Evolutionary conservation across 257 asterid species (phyloP).

Genomic region (Solanum gandarillasii): DNA sequence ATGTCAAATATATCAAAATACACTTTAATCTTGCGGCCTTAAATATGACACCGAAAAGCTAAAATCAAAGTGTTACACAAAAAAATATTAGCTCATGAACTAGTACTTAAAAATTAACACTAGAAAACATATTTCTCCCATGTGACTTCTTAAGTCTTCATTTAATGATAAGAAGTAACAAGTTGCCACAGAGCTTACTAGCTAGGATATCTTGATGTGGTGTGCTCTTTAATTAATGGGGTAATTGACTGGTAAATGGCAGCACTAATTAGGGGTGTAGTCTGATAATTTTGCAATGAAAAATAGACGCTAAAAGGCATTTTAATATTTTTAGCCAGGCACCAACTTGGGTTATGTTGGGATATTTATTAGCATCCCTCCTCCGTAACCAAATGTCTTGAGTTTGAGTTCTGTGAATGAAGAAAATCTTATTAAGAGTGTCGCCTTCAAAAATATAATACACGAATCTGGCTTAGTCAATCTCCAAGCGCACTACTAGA

Average conservation of each 20-base stretch:
- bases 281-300: neutral
- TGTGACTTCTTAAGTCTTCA: neutral
- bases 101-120: no score
- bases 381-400: neutral
- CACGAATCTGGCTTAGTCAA: no score
- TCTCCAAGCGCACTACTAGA: neutral
- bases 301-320: neutral
- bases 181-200: neutral
- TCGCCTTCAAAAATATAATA: no score
- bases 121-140: neutral
- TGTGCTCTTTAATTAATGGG: neutral
- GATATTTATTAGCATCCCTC: neutral
- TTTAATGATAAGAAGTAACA: neutral
- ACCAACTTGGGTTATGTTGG: neutral
- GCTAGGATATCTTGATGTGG: neutral
- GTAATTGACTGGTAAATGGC: neutral
- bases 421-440: no score
- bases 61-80: no score
- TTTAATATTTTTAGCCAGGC: neutral
- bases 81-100: no score
- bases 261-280: neutral
- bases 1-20: no score
- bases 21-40: no score
- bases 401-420: rapidly evolving
- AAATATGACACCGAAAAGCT: no score